Percentiles rank a stretch among this genome's conserved stretches.
phyloP scores from a whole-genome alignment of 176 grass and related monocot genomes.

The Aegilops longissima region DNA sequence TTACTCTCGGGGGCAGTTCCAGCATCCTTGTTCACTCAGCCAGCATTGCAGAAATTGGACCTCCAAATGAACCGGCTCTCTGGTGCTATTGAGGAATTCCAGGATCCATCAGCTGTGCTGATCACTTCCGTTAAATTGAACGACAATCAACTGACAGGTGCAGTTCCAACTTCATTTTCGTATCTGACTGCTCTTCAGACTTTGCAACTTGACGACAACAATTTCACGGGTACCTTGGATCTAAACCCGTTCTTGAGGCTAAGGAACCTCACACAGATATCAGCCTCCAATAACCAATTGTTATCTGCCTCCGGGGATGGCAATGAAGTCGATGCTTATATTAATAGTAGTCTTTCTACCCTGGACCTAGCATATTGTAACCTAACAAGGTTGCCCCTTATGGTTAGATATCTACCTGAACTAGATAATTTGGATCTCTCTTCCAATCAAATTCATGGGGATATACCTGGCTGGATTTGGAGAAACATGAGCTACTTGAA shows the following conservation, averaged over 20 bases:
- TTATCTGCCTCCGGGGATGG: not conserved
- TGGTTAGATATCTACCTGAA: slow-evolving; percentile 20
- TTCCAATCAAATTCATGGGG: slow-evolving; percentile 41
- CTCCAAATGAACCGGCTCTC: too few relatives aligned
- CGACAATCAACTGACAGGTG: not conserved
- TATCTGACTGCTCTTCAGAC: not conserved
- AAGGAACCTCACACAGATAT: slow-evolving; percentile 16
- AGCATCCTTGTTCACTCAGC: slow-evolving; percentile 30
- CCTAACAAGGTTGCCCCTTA: not conserved
- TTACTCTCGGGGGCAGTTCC: slow-evolving; percentile 22
- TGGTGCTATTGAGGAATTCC: not conserved
- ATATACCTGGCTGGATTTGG: slow-evolving; percentile 49
- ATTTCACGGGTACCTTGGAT: slow-evolving; percentile 38
- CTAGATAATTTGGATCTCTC: slow-evolving; percentile 51
- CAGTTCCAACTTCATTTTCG: not conserved
- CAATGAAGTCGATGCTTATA: not conserved
- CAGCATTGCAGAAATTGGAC: too few relatives aligned
- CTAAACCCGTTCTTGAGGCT: slow-evolving; percentile 8
- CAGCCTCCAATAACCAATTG: not conserved
- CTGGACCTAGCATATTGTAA: not conserved
- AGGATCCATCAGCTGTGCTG: too few relatives aligned
- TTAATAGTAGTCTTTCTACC: not conserved
- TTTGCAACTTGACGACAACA: not conserved
- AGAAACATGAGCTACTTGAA: not conserved
- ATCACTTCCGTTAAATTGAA: too few relatives aligned